phyloP scores from a whole-genome alignment of 345 rosid genomes.

The Eucalyptus microcorys region DNA sequence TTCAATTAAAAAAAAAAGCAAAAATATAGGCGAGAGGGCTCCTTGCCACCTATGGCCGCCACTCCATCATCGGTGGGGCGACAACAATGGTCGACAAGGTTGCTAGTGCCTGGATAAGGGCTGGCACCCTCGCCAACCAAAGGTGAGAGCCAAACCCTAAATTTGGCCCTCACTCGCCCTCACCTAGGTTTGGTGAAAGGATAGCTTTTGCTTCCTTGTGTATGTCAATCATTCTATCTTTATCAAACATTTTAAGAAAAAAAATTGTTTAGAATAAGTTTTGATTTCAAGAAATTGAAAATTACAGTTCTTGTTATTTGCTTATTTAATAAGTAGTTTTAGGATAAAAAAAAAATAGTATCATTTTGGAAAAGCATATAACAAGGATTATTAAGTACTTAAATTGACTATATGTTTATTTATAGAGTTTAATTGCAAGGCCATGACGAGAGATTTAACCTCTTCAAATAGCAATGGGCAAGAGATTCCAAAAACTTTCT shows the following conservation, averaged over 20 bases:
- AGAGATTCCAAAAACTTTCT: background rate
- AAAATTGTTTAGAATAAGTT: no score
- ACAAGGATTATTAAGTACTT: background rate
- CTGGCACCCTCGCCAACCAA: accelerated
- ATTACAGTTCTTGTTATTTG: background rate
- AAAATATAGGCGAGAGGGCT: no score
- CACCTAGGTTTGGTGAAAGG: no score
- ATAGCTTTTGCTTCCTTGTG: no score
- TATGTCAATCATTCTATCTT: no score
- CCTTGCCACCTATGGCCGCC: accelerated
- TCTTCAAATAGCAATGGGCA: background rate
- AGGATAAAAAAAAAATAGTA: background rate
- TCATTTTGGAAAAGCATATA: background rate
- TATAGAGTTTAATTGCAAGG: background rate
- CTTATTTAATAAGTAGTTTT: background rate
- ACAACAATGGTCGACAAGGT: accelerated
- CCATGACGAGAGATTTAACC: background rate
- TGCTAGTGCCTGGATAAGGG: no score
- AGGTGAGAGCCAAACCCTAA: no score
- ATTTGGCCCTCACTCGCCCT: no score
- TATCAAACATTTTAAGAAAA: no score
- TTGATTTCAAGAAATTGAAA: background rate
- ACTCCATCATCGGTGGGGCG: accelerated
- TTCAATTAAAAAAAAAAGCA: no score
- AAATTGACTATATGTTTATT: background rate